phyloP scores from a whole-genome alignment of 2,329 filamentous ascomycete species.

The Leptographium galeiforme region DNA sequence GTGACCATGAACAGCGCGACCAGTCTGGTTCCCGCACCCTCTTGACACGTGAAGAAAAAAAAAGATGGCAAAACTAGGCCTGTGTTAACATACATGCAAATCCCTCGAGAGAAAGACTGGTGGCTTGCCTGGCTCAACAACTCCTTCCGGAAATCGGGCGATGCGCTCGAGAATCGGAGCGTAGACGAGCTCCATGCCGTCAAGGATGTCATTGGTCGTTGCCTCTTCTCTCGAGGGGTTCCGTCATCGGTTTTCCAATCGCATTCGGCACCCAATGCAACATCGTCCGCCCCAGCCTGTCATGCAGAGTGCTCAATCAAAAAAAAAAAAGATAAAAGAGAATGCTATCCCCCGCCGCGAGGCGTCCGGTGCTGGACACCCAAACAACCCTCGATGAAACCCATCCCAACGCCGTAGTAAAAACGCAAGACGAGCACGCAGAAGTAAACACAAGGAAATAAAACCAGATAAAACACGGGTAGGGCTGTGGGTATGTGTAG shows the following conservation, averaged over 20 bases:
- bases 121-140: constrained; percentile 48
- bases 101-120: constrained; percentile 48
- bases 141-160: neutral
- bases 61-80: constrained; percentile 12
- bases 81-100: constrained; percentile 53
- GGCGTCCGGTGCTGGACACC: neutral
- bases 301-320: neutral
- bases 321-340: neutral
- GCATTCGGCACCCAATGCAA: neutral
- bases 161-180: neutral
- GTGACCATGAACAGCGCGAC: constrained; percentile 1
- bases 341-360: neutral
- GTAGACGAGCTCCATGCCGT: neutral
- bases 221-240: constrained; percentile 2
- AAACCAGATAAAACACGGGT: neutral
- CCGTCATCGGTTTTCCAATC: neutral
- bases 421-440: neutral
- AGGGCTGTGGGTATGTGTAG: neutral
- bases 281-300: neutral
- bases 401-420: neutral
- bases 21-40: neutral
- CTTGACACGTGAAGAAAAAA: neutral
- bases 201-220: neutral
- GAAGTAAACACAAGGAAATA: neutral
- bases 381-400: neutral